Base-by-base conservation (phyloP, 148 eudicot species). In the Fallopia convolvulus region DNA sequence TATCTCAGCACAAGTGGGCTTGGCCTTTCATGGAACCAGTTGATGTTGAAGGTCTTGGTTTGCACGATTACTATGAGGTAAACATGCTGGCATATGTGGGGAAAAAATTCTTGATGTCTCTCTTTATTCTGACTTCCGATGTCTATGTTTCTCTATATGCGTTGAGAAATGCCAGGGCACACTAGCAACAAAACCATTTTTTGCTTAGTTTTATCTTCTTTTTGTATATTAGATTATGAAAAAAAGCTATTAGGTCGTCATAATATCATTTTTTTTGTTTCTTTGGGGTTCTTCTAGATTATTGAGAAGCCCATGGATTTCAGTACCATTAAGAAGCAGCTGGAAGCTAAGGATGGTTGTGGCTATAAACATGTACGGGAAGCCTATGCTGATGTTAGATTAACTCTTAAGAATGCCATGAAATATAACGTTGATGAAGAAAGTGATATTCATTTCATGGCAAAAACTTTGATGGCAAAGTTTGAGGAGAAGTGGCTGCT, bases 241-340 rank as follows among this genome's bases (percentile, higher is more conserved):
- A 17, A 26, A 30, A 61, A 61, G 30, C 30, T 61, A 61, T 61
- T 20, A 61, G 23, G 11, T n/a, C 18, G 1, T 0, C 72, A 78
- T 30, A 32, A 66, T 80, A 74, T 80, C 72, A 47, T 56, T 63
- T 70, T n/a, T 70, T 33, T n/a, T n/a, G n/a, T n/a, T n/a, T 36
- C 20, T 50, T 14, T 68, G 15, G 20, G 74, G 70, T 77, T 80
- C 14, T 74, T 6, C 75, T 82, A 91, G 98, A 80, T 93, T 61
- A 93, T 93, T 83, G 90, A 93, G 79, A 89, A 89, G 79, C 98
- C 98, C 41, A 93, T 93, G 98, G 98, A 93, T 85, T 88, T 93
- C 74, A 82, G 89, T 81, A 93, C 92, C 14, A 90, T 93, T 80
- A 91, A 87, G 79, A 90, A 87, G 80, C 87, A 90, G 91, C 87